Base-by-base conservation (phyloP, 306 rosid genomes). In the Albizia julibrissin region DNA sequence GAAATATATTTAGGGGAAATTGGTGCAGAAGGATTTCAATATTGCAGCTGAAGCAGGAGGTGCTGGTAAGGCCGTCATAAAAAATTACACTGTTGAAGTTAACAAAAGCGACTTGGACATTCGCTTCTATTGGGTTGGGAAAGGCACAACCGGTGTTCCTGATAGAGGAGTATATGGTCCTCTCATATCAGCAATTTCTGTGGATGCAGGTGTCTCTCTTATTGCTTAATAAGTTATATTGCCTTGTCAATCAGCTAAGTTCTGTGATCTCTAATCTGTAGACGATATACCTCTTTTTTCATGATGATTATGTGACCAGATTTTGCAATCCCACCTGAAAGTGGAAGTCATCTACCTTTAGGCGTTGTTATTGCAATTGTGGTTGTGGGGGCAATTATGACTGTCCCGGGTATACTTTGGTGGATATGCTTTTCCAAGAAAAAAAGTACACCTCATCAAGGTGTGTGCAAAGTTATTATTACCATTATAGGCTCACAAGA, bases 11-110 rank as follows among this genome's bases (percentile, higher is more conserved):
- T 54, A 89, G 92, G 87, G 83, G 44, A 24, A 22, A 4, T 49
- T 19, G 66, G 78, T 15, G 26, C 22, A 10, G 73, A 46, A 27
- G 86, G 78, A 87, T 78, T 87, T 84, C 74, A 82, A 89, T 65
- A 89, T 89, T 37, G 73, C 34, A 40, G 80, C 59, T 4, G 43
- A 16, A 61, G 87, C 85, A 49, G 75, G 75, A 39, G 81, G 72
- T 2, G 10, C 52, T 27, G 76, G 73, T 72, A 44, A 54, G 18
- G 79, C 12, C 39, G 49, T 71, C 31, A 66, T 65, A 31, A 46
- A 2, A 39, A 56, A 37, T 0, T 72, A 2, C 68, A 14, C 9
- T 27, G 75, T 56, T 75, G 37, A 4, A 46, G 78, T 84, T 67
- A 75, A 74, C 31, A 59, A 42, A 46, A 75, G 40, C 37, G 31